phyloP scores from a whole-genome alignment of 2,329 filamentous ascomycete genomes.

The Aspergillus udagawae region DNA sequence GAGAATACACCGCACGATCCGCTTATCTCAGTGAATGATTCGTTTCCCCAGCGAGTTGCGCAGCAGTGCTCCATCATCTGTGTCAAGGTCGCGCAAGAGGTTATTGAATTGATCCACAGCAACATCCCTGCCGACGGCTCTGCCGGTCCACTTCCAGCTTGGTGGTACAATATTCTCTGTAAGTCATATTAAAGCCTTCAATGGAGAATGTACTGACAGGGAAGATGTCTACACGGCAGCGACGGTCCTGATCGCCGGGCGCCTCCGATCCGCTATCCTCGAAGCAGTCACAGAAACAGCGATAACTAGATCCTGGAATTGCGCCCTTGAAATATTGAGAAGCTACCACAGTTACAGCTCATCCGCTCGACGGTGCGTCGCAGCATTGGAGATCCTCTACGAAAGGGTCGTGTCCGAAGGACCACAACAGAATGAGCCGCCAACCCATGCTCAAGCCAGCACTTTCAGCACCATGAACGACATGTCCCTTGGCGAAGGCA shows the following conservation, averaged over 20 bases:
- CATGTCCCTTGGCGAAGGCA: conserved; percentile 24
- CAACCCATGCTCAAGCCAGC: not conserved
- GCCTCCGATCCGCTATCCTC: conserved; percentile 24
- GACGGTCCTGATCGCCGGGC: conserved; percentile 31
- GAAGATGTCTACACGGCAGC: conserved; percentile 34
- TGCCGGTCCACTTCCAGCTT: conserved; percentile 29
- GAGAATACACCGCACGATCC: conserved; percentile 18
- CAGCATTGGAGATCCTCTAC: conserved; percentile 30
- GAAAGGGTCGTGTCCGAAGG: conserved; percentile 23
- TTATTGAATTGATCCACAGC: conserved; percentile 27
- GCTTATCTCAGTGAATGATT: conserved; percentile 20
- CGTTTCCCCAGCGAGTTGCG: conserved; percentile 29
- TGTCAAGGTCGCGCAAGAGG: conserved; percentile 30
- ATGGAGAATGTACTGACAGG: conserved; percentile 2
- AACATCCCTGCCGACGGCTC: conserved; percentile 26
- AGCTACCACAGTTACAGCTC: conserved; percentile 30
- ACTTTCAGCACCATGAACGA: conserved; percentile 14
- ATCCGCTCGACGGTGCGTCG: conserved; percentile 29
- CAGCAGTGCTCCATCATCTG: conserved; percentile 35
- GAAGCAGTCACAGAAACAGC: conserved; percentile 22
- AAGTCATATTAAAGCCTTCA: conserved; percentile 1
- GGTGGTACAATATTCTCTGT: conserved; percentile 39
- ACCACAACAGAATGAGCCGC: conserved; percentile 1
- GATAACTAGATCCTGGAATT: conserved; percentile 25
- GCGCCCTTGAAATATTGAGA: conserved; percentile 26